Conservation (phyloP, 768 basidiomycete genomes). For the Dioszegia crocea region DNA sequence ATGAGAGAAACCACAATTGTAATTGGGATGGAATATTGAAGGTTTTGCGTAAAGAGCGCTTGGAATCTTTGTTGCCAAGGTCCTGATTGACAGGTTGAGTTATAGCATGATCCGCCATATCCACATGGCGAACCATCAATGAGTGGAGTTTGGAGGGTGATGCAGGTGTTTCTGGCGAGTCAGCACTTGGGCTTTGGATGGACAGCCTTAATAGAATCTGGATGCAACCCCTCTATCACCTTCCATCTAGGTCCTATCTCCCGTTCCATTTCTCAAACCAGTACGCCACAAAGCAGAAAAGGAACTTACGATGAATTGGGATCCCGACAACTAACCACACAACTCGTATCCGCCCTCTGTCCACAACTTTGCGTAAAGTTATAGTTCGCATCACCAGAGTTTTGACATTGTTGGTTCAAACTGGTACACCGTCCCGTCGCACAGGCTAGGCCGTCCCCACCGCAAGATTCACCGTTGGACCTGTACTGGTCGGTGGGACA, state of each 20-base stretch:
- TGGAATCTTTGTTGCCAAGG: slow-evolving; percentile 61
- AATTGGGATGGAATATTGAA: slow-evolving; percentile 51
- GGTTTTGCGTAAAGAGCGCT: slow-evolving; percentile 71
- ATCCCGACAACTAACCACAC: slow-evolving; percentile 76
- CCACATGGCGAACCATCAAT: slow-evolving; percentile 81
- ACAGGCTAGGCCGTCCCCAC: slow-evolving; percentile 62
- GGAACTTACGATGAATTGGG: slow-evolving; percentile 52
- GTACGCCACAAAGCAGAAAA: neutral
- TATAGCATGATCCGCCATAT: slow-evolving; percentile 65
- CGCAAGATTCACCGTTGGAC: slow-evolving; percentile 62
- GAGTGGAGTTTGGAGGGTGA: slow-evolving; percentile 65
- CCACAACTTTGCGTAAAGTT: slow-evolving; percentile 66
- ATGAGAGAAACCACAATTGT: slow-evolving; percentile 42
- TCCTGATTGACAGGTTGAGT: slow-evolving; percentile 62
- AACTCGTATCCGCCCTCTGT: slow-evolving; percentile 60
- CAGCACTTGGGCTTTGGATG: too few relatives aligned
- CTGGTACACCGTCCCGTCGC: slow-evolving; percentile 78
- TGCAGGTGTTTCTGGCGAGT: slow-evolving; percentile 61
- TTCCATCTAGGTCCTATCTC: neutral
- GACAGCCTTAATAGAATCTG: slow-evolving; percentile 11
- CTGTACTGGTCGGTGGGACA: slow-evolving; percentile 62
- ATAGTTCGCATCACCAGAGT: slow-evolving; percentile 64
- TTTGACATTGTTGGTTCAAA: slow-evolving; percentile 66
- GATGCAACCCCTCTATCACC: neutral
- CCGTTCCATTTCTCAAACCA: slow-evolving; percentile 25